These are phyloP conservation scores for Pelargonium australe DNA, from an alignment of 441 rosid genomes.

Conservation along the genomic window DNA sequence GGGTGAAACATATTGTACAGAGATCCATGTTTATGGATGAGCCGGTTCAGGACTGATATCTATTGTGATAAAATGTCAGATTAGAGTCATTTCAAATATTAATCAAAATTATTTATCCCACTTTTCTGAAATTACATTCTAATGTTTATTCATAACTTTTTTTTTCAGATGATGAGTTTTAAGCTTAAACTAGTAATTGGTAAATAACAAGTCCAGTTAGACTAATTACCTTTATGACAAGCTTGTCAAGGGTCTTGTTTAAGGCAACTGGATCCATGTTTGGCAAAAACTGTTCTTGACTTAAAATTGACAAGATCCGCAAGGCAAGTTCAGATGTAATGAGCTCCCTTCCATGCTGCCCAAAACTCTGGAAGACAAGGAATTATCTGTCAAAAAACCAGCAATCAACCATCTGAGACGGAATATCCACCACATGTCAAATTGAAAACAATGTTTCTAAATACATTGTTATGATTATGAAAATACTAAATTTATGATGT, in stretches of 20 bases:
- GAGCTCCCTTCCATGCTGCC: slow-evolving; percentile 98
- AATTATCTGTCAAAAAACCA: slow-evolving; percentile 89
- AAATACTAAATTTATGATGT: not conserved
- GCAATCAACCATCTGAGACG: slow-evolving; percentile 53
- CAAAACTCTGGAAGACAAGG: slow-evolving; percentile 99
- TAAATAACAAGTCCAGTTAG: not conserved
- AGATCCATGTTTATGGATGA: not conserved
- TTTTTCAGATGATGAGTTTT: not conserved
- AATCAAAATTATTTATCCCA: too few relatives aligned
- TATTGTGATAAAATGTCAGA: not conserved
- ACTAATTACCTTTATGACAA: slow-evolving; percentile 65
- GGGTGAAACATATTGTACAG: not conserved
- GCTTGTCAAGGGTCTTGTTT: slow-evolving; percentile 51
- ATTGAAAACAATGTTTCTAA: slow-evolving; percentile 5
- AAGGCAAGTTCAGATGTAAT: slow-evolving; percentile 85
- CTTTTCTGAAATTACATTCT: too few relatives aligned
- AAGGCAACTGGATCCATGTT: slow-evolving; percentile 31
- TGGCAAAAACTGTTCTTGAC: slow-evolving; percentile 79
- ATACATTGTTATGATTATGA: not conserved
- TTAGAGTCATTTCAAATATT: too few relatives aligned
- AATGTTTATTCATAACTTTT: too few relatives aligned
- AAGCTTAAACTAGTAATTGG: not conserved
- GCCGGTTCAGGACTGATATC: not conserved
- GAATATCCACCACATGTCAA: slow-evolving; percentile 27
- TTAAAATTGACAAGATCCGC: slow-evolving; percentile 69